These are phyloP conservation scores for Funneliformis mosseae DNA, from an alignment of 192 early-diverging fungal species.

Conservation along the genomic window DNA sequence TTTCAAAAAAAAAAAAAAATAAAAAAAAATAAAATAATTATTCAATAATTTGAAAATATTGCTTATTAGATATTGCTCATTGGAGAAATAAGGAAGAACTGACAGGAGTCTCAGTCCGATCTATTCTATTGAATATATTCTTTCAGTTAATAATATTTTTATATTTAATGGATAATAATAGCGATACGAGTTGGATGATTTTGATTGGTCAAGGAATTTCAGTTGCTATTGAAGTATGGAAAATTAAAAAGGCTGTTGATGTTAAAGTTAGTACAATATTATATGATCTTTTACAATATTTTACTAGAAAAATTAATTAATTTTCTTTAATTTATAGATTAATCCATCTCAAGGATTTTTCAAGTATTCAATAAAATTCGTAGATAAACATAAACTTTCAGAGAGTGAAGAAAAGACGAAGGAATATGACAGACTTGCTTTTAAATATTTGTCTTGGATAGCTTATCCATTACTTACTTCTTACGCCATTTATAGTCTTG, in stretches of 20 bases:
- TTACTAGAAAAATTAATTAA: background rate
- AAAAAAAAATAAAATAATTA: background rate
- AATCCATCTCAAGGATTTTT: slow-evolving; percentile 23
- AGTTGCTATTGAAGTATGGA: slow-evolving; percentile 87
- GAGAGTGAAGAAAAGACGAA: slow-evolving; percentile 60
- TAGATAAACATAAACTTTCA: slow-evolving; percentile 41
- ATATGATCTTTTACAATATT: background rate
- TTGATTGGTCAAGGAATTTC: slow-evolving; percentile 81
- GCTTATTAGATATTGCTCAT: slow-evolving; percentile 75
- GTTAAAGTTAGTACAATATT: slow-evolving; percentile 50
- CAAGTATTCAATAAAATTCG: slow-evolving; percentile 24
- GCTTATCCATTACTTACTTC: slow-evolving; percentile 74
- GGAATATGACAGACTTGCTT: slow-evolving; percentile 76
- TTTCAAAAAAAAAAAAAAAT: slow-evolving; percentile 11
- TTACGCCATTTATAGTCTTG: slow-evolving; percentile 82
- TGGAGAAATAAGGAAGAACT: slow-evolving; percentile 83
- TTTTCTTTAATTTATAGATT: slow-evolving; percentile 12
- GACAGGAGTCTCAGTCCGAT: slow-evolving; percentile 80
- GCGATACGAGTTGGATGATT: slow-evolving; percentile 83
- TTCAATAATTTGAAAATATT: background rate
- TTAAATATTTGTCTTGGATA: slow-evolving; percentile 78
- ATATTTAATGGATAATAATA: slow-evolving; percentile 83
- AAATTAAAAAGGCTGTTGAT: slow-evolving; percentile 84
- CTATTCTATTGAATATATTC: slow-evolving; percentile 79
- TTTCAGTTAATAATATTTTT: slow-evolving; percentile 87